Base-by-base conservation (phyloP, 2,329 filamentous ascomycete species). In the Ceratocystis cacaofunesta region DNA sequence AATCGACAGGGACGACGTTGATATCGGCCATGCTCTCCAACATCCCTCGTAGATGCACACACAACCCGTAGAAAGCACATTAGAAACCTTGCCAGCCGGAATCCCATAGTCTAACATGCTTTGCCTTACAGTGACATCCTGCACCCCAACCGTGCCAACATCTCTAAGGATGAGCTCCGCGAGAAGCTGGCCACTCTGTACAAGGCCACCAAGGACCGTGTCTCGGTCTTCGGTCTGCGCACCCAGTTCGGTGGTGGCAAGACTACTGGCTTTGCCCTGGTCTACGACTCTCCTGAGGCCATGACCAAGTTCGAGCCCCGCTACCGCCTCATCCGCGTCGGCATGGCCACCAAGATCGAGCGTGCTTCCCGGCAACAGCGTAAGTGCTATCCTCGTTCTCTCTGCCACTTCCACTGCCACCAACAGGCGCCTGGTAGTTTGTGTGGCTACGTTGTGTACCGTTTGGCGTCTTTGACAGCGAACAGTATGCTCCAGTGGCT, bases 251-350 rank as follows among this genome's bases (percentile, higher is more conserved):
- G 94, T 92, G 94, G 94, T 78, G 94, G 94, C 85, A 99, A 99
- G 89, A 96, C 90, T 79, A 97, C 92, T 72, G 94, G 94, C 75
- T 99, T 99, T 78, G 94, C 91, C 72, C 90, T 97, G 75, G 85
- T 99, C 83, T 99, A 99, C 86, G 94, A 99, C 82, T 95, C 90
- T 72, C 82, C 86, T 77, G 94, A 99, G 85, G 90, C 92, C 75
- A 87, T 99, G 87, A 96, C 96, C 90, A 97, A 97, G 83, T 99
- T 97, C 80, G 94, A 99, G 87, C 94, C 94, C 75, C 88, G 88
- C 81, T 96, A 96, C 88, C 88, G 94, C 80, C 86, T 96, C 74
- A 85, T 99, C 79, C 87, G 94, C 73, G 90, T 96, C 77, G 94
- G 92, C 77, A 83, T 90, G 74, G 92, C 90, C 76, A 84, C 79